phyloP scores from a whole-genome alignment of 805 yeast species.

The Myxozyma neglecta region DNA sequence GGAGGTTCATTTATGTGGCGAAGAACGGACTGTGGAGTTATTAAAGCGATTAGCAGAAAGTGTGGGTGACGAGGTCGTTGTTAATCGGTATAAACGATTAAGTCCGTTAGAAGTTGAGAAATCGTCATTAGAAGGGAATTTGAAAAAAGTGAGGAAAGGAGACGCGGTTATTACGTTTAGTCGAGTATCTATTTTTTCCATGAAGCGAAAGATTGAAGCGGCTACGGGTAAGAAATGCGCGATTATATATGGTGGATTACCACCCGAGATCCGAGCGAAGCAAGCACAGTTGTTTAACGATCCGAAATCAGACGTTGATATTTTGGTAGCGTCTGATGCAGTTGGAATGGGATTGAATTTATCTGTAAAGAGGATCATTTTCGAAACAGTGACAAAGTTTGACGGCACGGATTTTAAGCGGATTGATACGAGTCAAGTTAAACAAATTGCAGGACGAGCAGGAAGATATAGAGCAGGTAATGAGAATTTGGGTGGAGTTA shows the following conservation, averaged over 20 bases:
- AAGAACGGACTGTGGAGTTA: slow-evolving; percentile 74
- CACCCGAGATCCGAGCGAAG: slow-evolving; percentile 87
- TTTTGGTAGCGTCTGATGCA: slow-evolving; percentile 94
- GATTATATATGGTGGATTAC: slow-evolving; percentile 90
- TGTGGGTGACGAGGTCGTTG: slow-evolving; percentile 80
- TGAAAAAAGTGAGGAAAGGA: slow-evolving; percentile 56
- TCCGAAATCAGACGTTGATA: slow-evolving; percentile 65
- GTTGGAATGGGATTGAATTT: slow-evolving; percentile 96
- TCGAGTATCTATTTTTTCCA: slow-evolving; percentile 65
- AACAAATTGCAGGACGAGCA: slow-evolving; percentile 96
- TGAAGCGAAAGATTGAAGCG: slow-evolving; percentile 68
- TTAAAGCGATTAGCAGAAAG: slow-evolving; percentile 56
- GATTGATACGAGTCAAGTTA: slow-evolving; percentile 65
- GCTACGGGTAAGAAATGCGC: slow-evolving; percentile 69
- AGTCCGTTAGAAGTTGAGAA: slow-evolving; percentile 64
- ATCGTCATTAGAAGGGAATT: slow-evolving; percentile 38
- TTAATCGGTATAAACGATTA: slow-evolving; percentile 70
- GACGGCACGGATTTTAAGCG: slow-evolving; percentile 56
- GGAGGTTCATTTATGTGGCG: slow-evolving; percentile 93
- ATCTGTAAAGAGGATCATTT: slow-evolving; percentile 73
- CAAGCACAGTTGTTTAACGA: slow-evolving; percentile 78
- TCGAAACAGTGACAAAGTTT: slow-evolving; percentile 66
- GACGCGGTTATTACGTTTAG: slow-evolving; percentile 91
- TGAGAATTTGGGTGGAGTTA: background rate
- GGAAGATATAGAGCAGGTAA: slow-evolving; percentile 58